These are phyloP conservation scores for Cyclospora cayetanensis DNA, from an alignment of 169 alveolate genomes.

Conservation along the genomic window DNA sequence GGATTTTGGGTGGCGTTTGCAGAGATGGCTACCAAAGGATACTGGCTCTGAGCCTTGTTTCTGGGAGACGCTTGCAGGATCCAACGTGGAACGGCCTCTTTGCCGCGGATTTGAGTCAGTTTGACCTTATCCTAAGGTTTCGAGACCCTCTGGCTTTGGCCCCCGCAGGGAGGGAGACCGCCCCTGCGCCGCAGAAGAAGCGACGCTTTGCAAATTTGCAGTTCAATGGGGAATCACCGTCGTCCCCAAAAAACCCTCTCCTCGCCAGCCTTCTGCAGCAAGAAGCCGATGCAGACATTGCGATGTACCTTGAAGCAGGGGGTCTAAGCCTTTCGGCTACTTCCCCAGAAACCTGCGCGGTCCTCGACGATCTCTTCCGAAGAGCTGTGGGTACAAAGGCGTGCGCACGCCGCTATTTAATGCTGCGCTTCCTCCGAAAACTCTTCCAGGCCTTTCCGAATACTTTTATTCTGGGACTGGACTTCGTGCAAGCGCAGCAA, in stretches of 20 bases:
- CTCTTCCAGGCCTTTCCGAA: slow-evolving; percentile 38
- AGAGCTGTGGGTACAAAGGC: slow-evolving; percentile 57
- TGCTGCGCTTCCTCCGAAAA: slow-evolving; percentile 46
- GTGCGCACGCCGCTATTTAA: slow-evolving; percentile 37
- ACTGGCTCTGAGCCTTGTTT: too few species aligned
- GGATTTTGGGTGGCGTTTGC: too few species aligned
- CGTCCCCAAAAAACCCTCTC: not conserved
- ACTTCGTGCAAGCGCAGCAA: slow-evolving; percentile 62
- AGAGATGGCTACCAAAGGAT: slow-evolving; percentile 38
- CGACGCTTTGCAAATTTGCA: slow-evolving; percentile 51
- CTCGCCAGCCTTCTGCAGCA: slow-evolving; percentile 5
- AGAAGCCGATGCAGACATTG: not conserved
- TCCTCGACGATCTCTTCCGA: slow-evolving; percentile 40
- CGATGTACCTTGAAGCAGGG: not conserved
- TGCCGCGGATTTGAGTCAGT: slow-evolving; percentile 53
- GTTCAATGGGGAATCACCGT: not conserved
- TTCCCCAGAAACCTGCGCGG: slow-evolving; percentile 48
- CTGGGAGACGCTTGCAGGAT: too few species aligned
- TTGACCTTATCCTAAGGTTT: slow-evolving; percentile 18
- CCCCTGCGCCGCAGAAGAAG: slow-evolving; percentile 10
- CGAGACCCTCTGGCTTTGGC: slow-evolving; percentile 43
- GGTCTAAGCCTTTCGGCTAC: slow-evolving; percentile 13
- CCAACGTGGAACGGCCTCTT: slow-evolving; percentile 40
- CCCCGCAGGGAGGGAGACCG: not conserved
- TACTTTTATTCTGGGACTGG: slow-evolving; percentile 48